Conservation (phyloP, 169 alveolate genomes). For the Babesia sp. region DNA sequence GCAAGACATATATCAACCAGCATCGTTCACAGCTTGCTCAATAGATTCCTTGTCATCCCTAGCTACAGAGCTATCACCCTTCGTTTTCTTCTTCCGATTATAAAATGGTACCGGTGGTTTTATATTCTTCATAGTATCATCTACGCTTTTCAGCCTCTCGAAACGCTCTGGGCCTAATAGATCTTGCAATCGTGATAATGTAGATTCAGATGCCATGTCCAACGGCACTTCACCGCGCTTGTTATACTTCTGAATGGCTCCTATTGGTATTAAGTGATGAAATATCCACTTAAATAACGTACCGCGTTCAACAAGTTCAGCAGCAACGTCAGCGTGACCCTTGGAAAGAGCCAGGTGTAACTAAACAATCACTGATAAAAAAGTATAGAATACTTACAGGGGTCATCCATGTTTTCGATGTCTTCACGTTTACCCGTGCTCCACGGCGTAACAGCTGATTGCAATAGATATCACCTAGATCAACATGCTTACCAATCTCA, state of each 20-base stretch:
- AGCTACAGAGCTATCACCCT: neutral
- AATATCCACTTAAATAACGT: neutral
- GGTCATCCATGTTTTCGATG: slow-evolving; percentile 52
- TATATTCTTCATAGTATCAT: slow-evolving; percentile 9
- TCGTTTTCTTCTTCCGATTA: slow-evolving; percentile 25
- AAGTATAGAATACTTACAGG: slow-evolving; percentile 24
- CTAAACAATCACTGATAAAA: slow-evolving; percentile 1
- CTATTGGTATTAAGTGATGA: neutral
- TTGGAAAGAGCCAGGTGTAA: slow-evolving; percentile 54
- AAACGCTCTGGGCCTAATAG: slow-evolving; percentile 26
- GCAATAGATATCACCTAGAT: no score
- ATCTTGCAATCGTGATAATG: slow-evolving; percentile 4
- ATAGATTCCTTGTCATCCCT: neutral
- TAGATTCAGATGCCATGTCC: slow-evolving; percentile 50
- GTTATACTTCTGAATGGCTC: slow-evolving; percentile 56
- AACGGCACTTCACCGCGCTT: slow-evolving; percentile 46
- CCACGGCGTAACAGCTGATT: slow-evolving; percentile 33
- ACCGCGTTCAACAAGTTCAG: slow-evolving; percentile 40
- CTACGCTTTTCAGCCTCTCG: slow-evolving; percentile 9
- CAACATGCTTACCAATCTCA: neutral
- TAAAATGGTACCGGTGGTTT: slow-evolving; percentile 53
- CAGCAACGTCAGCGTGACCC: slow-evolving; percentile 53
- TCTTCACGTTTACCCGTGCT: slow-evolving; percentile 41
- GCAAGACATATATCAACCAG: no score
- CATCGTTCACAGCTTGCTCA: neutral